Evolutionary conservation across 495 filamentous ascomycete species (phyloP), one percentile per base, ranked within the genome.

Genomic region (Cercophora newfieldiana): DNA sequence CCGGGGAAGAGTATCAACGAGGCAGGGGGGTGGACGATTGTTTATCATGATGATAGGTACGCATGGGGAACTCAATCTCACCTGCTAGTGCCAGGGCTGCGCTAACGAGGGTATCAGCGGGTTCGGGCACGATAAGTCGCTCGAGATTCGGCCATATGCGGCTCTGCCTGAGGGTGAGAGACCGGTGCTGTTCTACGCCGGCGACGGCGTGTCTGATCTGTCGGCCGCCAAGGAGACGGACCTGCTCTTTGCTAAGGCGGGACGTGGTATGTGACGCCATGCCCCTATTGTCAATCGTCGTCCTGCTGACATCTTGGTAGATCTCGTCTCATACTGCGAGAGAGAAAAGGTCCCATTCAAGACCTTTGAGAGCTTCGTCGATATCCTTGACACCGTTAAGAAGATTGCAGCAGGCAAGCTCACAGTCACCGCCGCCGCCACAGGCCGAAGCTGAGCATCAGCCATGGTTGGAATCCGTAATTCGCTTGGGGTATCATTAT

Each of bases 121-220:
- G 56, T 95, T 94, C 69, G 94, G 94, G 10, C 94, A 99, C 70
- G 94, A 99, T 82, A 97, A 99, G 84, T 91, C 88, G 29, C 77
- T 92, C 37, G 90, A 91, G 68, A 93, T 99, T 70, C 87, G 90
- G 68, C 90, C 89, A 1, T 97, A 97, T 74, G 86, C 89, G n/a
- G 73, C 76, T 51, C 82, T 95, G 12, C 89, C 92, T 0, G 83
- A 84, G 0, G 71, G 60, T 28, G 79, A 88, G 63, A 82, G 92
- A 60, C 93, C 93, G 0, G 85, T 84, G 10, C 84, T 96, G 75
- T 89, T 97, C 67, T 97, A 97, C 69, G 93, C 93, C 25, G 93
- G 93, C 55, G 93, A 97, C 66, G 93, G 93, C 26, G 91, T 96
- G 0, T 94, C 91, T 1, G 93, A 97, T 72, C 80, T 97, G 50